Evolutionary conservation across 805 yeast genomes (phyloP).

Genomic region (Metahyphopichia silvanorum): DNA sequence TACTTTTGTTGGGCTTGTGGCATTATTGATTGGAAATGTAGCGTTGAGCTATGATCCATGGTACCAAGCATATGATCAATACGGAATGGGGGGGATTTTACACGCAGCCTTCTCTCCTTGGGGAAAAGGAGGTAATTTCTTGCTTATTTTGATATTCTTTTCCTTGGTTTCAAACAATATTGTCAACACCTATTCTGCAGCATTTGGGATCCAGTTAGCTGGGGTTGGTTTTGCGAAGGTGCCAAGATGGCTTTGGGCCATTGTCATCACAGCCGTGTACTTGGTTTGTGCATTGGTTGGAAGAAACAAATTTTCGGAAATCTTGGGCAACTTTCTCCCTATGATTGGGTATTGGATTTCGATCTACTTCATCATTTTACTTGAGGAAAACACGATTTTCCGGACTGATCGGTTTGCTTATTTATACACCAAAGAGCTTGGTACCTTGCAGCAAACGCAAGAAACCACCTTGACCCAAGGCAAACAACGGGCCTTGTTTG

Average conservation of each 20-base stretch:
- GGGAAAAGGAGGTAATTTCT: constrained; percentile 78
- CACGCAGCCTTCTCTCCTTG: constrained; percentile 63
- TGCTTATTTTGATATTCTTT: constrained; percentile 64
- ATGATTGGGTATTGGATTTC: constrained; percentile 93
- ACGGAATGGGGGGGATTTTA: constrained; percentile 77
- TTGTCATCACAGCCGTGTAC: constrained; percentile 59
- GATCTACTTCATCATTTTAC: constrained; percentile 66
- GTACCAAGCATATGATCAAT: constrained; percentile 49
- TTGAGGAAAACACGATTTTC: constrained; percentile 73
- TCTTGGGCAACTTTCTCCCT: constrained; percentile 78
- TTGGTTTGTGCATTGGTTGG: constrained; percentile 76
- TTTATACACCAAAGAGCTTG: constrained; percentile 30
- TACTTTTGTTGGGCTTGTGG: constrained; percentile 70
- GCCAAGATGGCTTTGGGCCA: constrained; percentile 78
- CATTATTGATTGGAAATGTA: constrained; percentile 64
- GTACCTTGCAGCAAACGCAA: constrained; percentile 7
- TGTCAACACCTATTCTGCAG: constrained; percentile 77
- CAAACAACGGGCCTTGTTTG: constrained; percentile 20
- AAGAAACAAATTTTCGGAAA: constrained; percentile 64
- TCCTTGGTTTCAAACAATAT: constrained; percentile 81
- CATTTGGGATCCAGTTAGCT: constrained; percentile 69
- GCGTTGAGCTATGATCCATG: constrained; percentile 58
- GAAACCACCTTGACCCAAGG: constrained; percentile 27
- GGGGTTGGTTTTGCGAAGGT: constrained; percentile 51
- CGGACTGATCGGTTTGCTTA: constrained; percentile 44